A percentile compares a stretch with the other conserved stretches of the same genome.
Conservation (phyloP, 148 eudicot genomes). For the Nepenthes mirabilis region DNA sequence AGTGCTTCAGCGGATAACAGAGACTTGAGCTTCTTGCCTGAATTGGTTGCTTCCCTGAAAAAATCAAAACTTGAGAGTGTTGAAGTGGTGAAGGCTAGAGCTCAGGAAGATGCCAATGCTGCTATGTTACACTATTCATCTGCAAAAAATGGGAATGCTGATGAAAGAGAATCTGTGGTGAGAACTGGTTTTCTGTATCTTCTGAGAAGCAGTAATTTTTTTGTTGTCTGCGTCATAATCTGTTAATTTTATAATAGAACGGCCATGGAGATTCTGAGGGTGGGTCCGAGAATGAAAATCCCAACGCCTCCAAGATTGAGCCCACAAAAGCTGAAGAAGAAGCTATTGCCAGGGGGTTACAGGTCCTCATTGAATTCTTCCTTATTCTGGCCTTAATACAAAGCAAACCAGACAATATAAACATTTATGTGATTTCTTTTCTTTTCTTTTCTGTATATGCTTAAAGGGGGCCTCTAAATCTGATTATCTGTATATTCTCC, state of each 20-base stretch:
- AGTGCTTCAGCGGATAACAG: constrained; percentile 18
- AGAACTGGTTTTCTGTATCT: constrained; percentile 12
- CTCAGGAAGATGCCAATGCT: constrained; percentile 24
- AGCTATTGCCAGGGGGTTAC: constrained; percentile 81
- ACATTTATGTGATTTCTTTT: neutral
- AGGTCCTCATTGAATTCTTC: constrained; percentile 30
- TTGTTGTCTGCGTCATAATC: constrained; percentile 5
- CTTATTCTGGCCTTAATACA: neutral
- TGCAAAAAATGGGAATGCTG: constrained; percentile 20
- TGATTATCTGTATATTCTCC: neutral
- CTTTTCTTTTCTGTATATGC: neutral
- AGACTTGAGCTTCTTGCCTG: constrained; percentile 51
- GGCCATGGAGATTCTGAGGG: constrained; percentile 37
- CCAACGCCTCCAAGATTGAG: constrained; percentile 59
- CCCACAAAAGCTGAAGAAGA: constrained; percentile 91
- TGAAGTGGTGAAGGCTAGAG: constrained; percentile 48
- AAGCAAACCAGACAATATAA: neutral
- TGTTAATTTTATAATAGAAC: constrained; percentile 27
- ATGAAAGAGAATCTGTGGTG: constrained; percentile 40
- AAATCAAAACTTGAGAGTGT: constrained; percentile 41
- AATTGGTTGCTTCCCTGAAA: constrained; percentile 44
- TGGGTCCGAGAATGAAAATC: constrained; percentile 55
- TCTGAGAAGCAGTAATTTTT: neutral
- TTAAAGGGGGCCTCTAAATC: neutral
- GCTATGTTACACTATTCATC: constrained; percentile 10